Base-by-base conservation (phyloP, 495 filamentous ascomycete species). In the Tuber aestivum region DNA sequence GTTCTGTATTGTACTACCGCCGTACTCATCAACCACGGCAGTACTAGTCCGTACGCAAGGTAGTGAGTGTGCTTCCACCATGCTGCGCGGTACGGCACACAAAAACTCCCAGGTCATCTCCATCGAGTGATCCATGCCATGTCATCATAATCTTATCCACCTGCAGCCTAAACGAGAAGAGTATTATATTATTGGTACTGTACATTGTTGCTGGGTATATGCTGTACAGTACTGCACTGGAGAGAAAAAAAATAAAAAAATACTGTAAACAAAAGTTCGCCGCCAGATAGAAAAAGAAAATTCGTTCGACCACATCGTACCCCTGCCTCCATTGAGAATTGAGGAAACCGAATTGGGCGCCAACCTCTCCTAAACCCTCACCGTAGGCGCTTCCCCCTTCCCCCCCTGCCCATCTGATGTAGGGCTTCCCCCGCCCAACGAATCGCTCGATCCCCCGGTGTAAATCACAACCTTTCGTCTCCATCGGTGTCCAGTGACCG, bases 391-490 rank as follows among this genome's bases (percentile, higher is more conserved):
- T 32, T 50, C 44, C 41, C 48, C 32, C 18, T 45, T 41, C 21
- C 32, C 69, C 32, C 50, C 41, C 37, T 41, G 40, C n/a, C n/a
- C 45, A 40, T 65, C 42, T 56, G 44, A 3, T 75, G 56, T 69
- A 32, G 18, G 27, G 2, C 27, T 35, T 65, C 12, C 32, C 56
- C 18, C 56, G 56, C 27, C 70, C 42, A 42, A 73, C 27, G 41
- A 73, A 42, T 42, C 27, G 27, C 21, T 72, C 10, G 70, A 37
- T 12, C 42, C 75, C 2, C 74, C 68, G 50, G 77, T 75, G 68
- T 79, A 79, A 73, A 79, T 48, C 3, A 79, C 72, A 37, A 79
- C 72, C 73, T 76, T 79, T 42, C 78, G 70, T 42, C 73, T 79
- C 78, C 78, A 79, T 40, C 41, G 74, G 32, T 72, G 76, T 16